These are phyloP conservation scores for Blastobotrys illinoisensis DNA, from an alignment of 1,139 yeast genomes.

Conservation along the genomic window DNA sequence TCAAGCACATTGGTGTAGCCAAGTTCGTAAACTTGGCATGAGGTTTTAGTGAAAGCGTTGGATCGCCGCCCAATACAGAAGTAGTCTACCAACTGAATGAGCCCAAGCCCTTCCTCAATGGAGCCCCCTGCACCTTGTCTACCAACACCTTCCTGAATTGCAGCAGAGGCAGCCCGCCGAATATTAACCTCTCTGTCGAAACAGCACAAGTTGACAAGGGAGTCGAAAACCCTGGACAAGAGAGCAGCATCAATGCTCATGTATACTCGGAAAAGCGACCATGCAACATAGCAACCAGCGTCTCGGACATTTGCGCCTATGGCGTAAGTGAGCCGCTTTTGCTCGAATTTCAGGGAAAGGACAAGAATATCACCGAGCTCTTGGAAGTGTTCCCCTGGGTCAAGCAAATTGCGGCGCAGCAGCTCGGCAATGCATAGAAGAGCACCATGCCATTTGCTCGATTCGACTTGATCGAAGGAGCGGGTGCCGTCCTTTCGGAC, in stretches of 20 bases:
- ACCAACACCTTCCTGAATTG: conserved; percentile 80
- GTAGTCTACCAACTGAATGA: conserved; percentile 57
- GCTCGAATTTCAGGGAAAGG: conserved; percentile 49
- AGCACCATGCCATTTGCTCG: conserved; percentile 42
- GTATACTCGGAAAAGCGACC: conserved; percentile 53
- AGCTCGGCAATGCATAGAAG: conserved; percentile 43
- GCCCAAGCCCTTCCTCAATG: conserved; percentile 36
- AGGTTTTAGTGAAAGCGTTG: conserved; percentile 35
- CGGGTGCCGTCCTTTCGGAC: conserved; percentile 8
- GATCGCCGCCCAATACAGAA: conserved; percentile 40
- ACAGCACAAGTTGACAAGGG: conserved; percentile 47
- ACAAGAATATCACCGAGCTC: conserved; percentile 30
- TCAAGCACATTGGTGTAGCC: conserved; percentile 29
- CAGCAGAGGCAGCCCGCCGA: conserved; percentile 80
- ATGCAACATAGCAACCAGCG: conserved; percentile 71
- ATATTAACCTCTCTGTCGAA: conserved; percentile 72
- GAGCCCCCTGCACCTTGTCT: conserved; percentile 41
- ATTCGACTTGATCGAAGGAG: conserved; percentile 26
- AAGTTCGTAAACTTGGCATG: conserved; percentile 31
- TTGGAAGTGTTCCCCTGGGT: conserved; percentile 20
- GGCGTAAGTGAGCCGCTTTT: conserved; percentile 43
- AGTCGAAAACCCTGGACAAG: conserved; percentile 14
- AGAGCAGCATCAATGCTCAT: conserved; percentile 27
- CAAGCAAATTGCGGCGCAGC: conserved; percentile 31
- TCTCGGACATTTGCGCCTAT: conserved; percentile 72